Base-by-base conservation (phyloP, 106 monocot genomes). In the Dioscorea zingiberensis region DNA sequence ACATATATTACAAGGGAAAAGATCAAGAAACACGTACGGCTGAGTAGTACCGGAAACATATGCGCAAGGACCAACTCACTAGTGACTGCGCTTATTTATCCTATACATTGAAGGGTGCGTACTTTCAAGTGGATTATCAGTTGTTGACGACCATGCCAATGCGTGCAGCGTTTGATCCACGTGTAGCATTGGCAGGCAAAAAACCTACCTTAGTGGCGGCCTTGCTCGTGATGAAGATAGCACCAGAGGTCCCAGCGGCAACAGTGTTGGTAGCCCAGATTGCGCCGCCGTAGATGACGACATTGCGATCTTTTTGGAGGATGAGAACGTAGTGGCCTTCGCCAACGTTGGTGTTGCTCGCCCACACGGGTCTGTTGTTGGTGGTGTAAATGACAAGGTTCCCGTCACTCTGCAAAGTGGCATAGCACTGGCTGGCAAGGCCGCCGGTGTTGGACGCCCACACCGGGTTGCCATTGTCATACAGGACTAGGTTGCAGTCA, bases 401-500 rank as follows among this genome's bases (percentile, higher is more conserved):
- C 13, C 68, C 68, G 19, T 68, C 55, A 0, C 27, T 4, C 68
- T 56, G 13, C 27, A 68, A 21, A 2, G 28, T 29, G 25, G 21
- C 13, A 8, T 18, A n/a, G 68, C 68, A 68, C 3, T 2, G 3
- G 26, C 16, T 18, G 3, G 27, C 68, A 2, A 0, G 0, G 2
- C 32, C n/a, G n/a, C 1, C 0, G 29, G 68, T 68, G 0, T 32
- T 16, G 28, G 68, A 22, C 13, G 55, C 3, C 68, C 68, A 68
- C 10, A 68, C 11, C 2, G 26, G 1, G 4, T 14, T 13, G 68
- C 28, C 2, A 28, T 28, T 54, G 54, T 54, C 68, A 27, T 54
- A 54, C 13, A 51, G 3, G 55, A 63, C 62, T n/a, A 45, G 17
- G 44, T 63, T 44, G 62, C 62, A 63, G 44, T 63, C 32, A 2